These are phyloP conservation scores for Chytriomyces sp. DNA, from an alignment of 192 early-diverging fungal genomes.

Conservation along the genomic window DNA sequence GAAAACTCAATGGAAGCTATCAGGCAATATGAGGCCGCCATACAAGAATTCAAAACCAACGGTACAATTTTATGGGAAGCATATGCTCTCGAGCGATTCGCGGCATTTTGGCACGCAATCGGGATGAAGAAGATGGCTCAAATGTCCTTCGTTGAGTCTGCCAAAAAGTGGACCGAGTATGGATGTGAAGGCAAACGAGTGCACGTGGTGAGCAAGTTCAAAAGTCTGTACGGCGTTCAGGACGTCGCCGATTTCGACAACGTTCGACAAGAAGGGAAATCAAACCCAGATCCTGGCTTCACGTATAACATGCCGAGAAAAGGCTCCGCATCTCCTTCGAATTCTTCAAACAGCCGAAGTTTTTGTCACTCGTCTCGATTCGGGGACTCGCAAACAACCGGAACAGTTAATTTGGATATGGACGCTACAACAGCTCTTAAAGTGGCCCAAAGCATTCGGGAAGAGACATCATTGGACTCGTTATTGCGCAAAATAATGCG, in stretches of 20 bases:
- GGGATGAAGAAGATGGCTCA: slow-evolving; percentile 40
- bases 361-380: slow-evolving; percentile 8
- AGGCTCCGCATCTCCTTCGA: not conserved
- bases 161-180: slow-evolving; percentile 44
- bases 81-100: slow-evolving; percentile 41
- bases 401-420: slow-evolving; percentile 37
- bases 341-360: not conserved
- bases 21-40: slow-evolving; percentile 41
- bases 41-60: slow-evolving; percentile 38
- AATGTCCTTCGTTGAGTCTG: slow-evolving; percentile 40
- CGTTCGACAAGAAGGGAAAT: not conserved
- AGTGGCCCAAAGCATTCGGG: slow-evolving; percentile 49
- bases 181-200: slow-evolving; percentile 43
- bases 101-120: slow-evolving; percentile 33
- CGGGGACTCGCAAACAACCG: slow-evolving; percentile 22
- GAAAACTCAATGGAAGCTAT: slow-evolving; percentile 34
- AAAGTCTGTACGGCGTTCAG: not conserved
- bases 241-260: not conserved
- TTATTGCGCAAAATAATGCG: slow-evolving; percentile 48
- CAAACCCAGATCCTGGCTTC: not conserved
- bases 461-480: slow-evolving; percentile 48
- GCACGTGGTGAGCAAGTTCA: slow-evolving; percentile 28
- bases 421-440: slow-evolving; percentile 56
- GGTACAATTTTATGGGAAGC: slow-evolving; percentile 49
- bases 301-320: not conserved